Evolutionary conservation across 768 basidiomycete genomes (phyloP), one percentile per base, ranked within the genome.

Genomic region (Hygrocybe coccinea): DNA sequence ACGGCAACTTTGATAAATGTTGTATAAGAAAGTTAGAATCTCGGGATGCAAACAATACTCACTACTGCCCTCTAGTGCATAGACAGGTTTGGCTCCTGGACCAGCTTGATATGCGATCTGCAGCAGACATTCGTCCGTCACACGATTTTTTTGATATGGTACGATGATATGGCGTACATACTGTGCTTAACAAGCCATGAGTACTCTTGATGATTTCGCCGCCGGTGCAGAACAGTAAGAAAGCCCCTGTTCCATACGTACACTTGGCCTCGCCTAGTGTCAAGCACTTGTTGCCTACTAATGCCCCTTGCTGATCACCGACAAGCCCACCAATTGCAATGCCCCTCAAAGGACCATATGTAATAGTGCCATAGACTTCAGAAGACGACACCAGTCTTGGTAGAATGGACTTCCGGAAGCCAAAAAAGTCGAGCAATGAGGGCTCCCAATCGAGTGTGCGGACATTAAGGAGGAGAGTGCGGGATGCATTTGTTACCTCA

Each of bases 231-330:
- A 97, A 97, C 25, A 99, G 74, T 60, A 98, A 76, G 77, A 99
- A 99, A 36, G 93, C 93, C 29, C 97, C 95, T 1, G 95, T 97
- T 22, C 95, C 95, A 63, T 95, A 99, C 3, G 97, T 99, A 71
- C 94, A 97, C 73, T 99, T 99, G 2, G 95, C 95, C 68, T 97
- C 89, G 15, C 95, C 95, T 60, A 82, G 78, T n/a, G 66, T 76
- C 52, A 99, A 70, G 66, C 97, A 98, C 70, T 97, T 97, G 76
- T 99, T 97, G 0, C 95, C 97, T 50, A 97, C 84, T 21, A 99
- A 75, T 21, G 95, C 95, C 5, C 89, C 97, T 69, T 99, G 97
- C 73, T 99, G 97, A 67, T 99, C 97, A n/a, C 97, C 97, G 7
- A 95, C 85, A 46, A 98, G 82, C 19, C 95, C 95, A 36, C 86